These are phyloP conservation scores for Nannizzia gypsea DNA, from an alignment of 2,329 filamentous ascomycete species.

Conservation along the genomic window DNA sequence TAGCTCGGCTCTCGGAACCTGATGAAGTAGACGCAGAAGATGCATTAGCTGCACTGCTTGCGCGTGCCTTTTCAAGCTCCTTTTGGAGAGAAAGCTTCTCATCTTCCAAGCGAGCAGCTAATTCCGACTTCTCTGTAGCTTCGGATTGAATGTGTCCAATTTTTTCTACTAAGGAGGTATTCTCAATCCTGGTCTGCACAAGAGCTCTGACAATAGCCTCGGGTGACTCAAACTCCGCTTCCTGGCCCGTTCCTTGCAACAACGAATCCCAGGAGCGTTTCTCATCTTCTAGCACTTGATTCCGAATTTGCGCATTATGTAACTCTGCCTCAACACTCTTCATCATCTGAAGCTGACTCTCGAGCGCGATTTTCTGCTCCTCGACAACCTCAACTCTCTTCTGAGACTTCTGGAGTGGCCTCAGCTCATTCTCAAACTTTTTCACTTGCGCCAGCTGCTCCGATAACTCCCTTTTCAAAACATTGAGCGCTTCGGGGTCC, in stretches of 20 bases:
- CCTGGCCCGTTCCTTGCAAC: conserved; percentile 53
- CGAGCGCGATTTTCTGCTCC: conserved; percentile 79
- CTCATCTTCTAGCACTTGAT: conserved; percentile 81
- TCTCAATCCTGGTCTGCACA: conserved; percentile 68
- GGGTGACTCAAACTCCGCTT: conserved; percentile 70
- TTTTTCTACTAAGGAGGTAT: conserved; percentile 65
- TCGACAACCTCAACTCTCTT: conserved; percentile 89
- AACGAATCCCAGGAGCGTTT: conserved; percentile 76
- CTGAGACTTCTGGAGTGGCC: conserved; percentile 65
- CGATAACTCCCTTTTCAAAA: conserved; percentile 77
- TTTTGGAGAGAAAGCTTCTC: conserved; percentile 54
- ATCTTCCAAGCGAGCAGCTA: conserved; percentile 58
- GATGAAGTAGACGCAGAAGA: conserved; percentile 17
- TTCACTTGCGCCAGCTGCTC: conserved; percentile 90
- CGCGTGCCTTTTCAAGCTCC: conserved; percentile 60
- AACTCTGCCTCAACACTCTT: conserved; percentile 64
- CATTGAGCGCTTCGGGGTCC: conserved; percentile 70
- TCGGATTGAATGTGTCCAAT: conserved; percentile 71
- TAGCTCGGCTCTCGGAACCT: conserved; percentile 52
- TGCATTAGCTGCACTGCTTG: conserved; percentile 25
- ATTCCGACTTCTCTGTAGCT: conserved; percentile 61
- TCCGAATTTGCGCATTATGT: conserved; percentile 66
- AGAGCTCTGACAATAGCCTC: conserved; percentile 77
- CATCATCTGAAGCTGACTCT: conserved; percentile 64
- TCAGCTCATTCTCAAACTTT: conserved; percentile 71